These are phyloP conservation scores for Talaromyces sp. DNA, from an alignment of 2,329 filamentous ascomycete species.

Conservation along the genomic window DNA sequence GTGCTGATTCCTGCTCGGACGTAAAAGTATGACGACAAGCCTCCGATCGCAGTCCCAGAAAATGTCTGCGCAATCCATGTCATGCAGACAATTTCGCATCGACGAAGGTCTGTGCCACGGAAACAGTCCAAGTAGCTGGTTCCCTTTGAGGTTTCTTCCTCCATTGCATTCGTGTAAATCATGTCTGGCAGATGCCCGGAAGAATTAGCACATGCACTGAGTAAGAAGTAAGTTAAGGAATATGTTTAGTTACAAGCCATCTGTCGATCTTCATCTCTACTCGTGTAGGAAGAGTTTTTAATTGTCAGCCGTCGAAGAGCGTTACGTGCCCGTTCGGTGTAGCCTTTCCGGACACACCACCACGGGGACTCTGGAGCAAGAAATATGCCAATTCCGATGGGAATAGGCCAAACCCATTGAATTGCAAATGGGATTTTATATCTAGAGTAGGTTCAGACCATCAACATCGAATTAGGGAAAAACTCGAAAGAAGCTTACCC, in stretches of 20 bases:
- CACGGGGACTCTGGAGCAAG: constrained; percentile 32
- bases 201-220: too few relatives aligned
- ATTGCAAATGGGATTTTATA: constrained; percentile 31
- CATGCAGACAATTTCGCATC: constrained; percentile 38
- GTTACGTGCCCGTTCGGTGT: constrained; percentile 26
- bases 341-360: constrained; percentile 35
- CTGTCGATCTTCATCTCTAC: constrained; percentile 20
- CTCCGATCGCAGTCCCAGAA: constrained; percentile 26
- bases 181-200: constrained; percentile 16
- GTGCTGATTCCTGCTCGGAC: constrained; percentile 31
- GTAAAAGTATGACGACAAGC: constrained; percentile 31
- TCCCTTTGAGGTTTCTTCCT: constrained; percentile 16
- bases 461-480: not conserved
- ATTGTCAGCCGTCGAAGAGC: constrained; percentile 28
- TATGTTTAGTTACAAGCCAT: not conserved
- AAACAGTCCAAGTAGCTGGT: constrained; percentile 26
- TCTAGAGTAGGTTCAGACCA: constrained; percentile 7
- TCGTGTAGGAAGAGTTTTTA: constrained; percentile 20
- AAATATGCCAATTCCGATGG: constrained; percentile 18
- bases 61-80: constrained; percentile 31
- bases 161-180: constrained; percentile 28
- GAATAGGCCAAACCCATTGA: constrained; percentile 25
- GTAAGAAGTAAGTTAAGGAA: not conserved
- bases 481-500: constrained; percentile 18
- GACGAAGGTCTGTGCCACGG: constrained; percentile 26